These are phyloP conservation scores for Penicillium crustosum DNA, from an alignment of 2,329 filamentous ascomycete genomes.

Conservation along the genomic window DNA sequence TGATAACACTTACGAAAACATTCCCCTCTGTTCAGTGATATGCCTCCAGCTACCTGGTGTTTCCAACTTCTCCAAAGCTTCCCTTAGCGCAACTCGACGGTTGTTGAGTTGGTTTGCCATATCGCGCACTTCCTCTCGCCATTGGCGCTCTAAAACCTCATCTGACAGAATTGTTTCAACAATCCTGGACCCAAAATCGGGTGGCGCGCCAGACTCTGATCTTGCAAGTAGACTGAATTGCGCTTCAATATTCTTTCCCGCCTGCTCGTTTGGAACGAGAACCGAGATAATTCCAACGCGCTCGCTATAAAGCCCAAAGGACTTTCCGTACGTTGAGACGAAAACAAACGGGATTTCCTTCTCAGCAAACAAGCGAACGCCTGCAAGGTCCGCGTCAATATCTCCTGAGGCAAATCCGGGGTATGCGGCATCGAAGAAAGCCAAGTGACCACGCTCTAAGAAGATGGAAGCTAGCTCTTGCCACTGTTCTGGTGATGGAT, in stretches of 20 bases:
- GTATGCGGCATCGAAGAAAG: conserved; percentile 19
- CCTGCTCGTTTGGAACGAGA: conserved; percentile 10
- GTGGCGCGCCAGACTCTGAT: conserved; percentile 12
- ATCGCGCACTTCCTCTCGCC: conserved; percentile 12
- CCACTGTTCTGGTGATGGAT: conserved; percentile 17
- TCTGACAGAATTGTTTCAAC: conserved; percentile 13
- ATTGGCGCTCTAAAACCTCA: conserved; percentile 7
- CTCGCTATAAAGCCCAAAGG: conserved; percentile 19
- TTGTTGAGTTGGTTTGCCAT: conserved; percentile 12
- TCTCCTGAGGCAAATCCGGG: conserved; percentile 18
- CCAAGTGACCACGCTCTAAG: conserved; percentile 10
- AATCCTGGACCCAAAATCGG: conserved; percentile 16
- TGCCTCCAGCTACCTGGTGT: conserved; percentile 17
- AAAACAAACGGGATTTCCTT: conserved; percentile 13
- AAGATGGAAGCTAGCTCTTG: conserved; percentile 11
- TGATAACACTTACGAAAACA: conserved; percentile 17
- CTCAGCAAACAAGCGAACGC: conserved; percentile 15
- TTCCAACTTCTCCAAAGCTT: conserved; percentile 10
- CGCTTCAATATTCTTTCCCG: conserved; percentile 5
- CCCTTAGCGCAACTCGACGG: conserved; percentile 6
- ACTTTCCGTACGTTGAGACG: conserved; percentile 16
- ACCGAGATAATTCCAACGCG: conserved; percentile 15
- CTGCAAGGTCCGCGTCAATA: conserved; percentile 11
- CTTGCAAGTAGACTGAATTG: conserved; percentile 11
- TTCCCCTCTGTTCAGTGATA: conserved; percentile 18